Base-by-base conservation (phyloP, 1,139 yeast species). In the Geotrichum bryndzae region DNA sequence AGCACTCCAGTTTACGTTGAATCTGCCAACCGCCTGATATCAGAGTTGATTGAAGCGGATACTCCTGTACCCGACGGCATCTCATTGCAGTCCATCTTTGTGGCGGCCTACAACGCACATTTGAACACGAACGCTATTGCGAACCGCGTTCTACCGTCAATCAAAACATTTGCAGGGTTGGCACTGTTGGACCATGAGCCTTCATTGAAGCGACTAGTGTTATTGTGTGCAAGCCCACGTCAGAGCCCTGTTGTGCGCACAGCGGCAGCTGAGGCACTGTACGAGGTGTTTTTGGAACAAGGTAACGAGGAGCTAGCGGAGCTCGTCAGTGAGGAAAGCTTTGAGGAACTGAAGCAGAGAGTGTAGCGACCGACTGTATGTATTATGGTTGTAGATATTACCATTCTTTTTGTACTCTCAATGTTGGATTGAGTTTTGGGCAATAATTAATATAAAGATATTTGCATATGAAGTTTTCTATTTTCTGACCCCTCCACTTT, bases 101-200 rank as follows among this genome's bases (percentile, higher is more conserved):
- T 65, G 31, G 59, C 61, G 51, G 61, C 67, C 1, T 68, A 64
- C 62, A 69, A 69, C 35, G 56, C 63, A 51, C 70, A 67, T 45
- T 66, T 69, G 50, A 68, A 67, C 61, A 66, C 72, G 27, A 13
- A 45, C 4, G 41, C 57, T 18, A 53, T 61, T n/a, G 50, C 60
- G 2, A 55, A 46, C 46, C 51, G 70, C 15, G 58, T 68, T 6
- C 29, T 53, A 3, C 58, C 68, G 2, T 64, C 68, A 2, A 57
- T 66, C 6, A 60, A 61, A 27, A 62, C 65, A 15, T 67, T 69
- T 51, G 56, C 66, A 2, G 65, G 63, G 3, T 51, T 70, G 59
- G 70, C 68, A 3, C 64, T 65, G 52, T 38, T 59, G 23, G 68
- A 65, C n/a, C 58, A 64, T 52, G 29, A 35, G 15, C 60, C 62